Base-by-base conservation (phyloP, 2,329 filamentous ascomycete genomes). In the Sporothrix humicola region DNA sequence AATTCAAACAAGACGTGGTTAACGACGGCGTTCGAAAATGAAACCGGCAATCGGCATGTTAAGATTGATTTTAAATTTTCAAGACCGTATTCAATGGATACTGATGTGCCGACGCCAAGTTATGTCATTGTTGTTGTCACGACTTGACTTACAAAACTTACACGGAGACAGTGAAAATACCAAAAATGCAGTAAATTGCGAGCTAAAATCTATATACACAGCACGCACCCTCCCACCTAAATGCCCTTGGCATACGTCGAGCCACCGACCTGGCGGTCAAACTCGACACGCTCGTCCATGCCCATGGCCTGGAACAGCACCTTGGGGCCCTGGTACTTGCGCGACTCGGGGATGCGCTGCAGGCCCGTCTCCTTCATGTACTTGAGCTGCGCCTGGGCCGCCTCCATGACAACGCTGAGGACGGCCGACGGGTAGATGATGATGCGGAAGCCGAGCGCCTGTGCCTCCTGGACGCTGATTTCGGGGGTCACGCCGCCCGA, bases 341-440 rank as follows among this genome's bases (percentile, higher is more conserved):
- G 77, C 50, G 77, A 71, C 13, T 76, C 77, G 72, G 77, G 77
- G 58, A 75, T 70, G 58, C 81, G 77, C 74, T 78, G 78, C 68
- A 80, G 77, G 15, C 79, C 79, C 31, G 79, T 81, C 23, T 73
- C 74, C 76, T 78, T 79, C 15, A 82, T 75, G 59, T 66, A 20
- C 48, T 48, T 17, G 1, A 72, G 59, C 59, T 66, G 59, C 76
- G 81, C 79, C 59, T 74, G 75, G 50, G 79, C 80, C 26, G 78
- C 78, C 72, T 80, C 77, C 70, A 78, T 76, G 73, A 79, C 80
- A 58, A 78, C 80, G 42, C 81, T 73, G 54, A 79, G 79, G 50
- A 79, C 78, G 20, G 78, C 78, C 48, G 79, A 79, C 65, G 81
- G 79, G 79, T 78, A 81, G 52, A 81, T 81, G 50, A 81, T 78